phyloP scores from a whole-genome alignment of 2,329 filamentous ascomycete species.

The Dissoconium aciculare region DNA sequence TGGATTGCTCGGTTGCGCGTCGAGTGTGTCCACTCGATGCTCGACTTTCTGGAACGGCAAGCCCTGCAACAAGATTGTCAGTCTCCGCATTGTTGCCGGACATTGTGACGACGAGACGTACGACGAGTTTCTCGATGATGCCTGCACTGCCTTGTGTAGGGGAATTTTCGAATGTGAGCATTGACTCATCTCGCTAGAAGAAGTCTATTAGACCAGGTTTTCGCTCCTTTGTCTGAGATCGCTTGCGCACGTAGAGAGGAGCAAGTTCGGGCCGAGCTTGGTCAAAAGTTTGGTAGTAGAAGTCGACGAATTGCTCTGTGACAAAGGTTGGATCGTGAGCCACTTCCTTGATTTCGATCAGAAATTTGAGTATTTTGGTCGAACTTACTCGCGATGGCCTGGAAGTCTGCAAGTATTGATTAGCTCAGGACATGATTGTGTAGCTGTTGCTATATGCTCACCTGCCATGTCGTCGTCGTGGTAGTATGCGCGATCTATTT shows the following conservation, averaged over 20 bases:
- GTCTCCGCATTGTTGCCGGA: neutral
- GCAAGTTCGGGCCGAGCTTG: constrained; percentile 48
- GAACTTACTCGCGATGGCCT: constrained; percentile 20
- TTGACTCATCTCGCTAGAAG: constrained; percentile 61
- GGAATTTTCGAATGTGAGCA: constrained; percentile 79
- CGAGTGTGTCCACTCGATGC: constrained; percentile 62
- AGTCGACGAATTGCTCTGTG: constrained; percentile 74
- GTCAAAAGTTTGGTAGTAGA: constrained; percentile 88
- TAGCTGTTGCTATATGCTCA: too few relatives aligned
- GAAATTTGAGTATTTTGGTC: neutral
- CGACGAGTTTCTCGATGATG: constrained; percentile 70
- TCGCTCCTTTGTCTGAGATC: neutral
- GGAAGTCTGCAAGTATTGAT: constrained; percentile 17
- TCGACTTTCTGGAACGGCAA: constrained; percentile 70
- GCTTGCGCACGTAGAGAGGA: constrained; percentile 59
- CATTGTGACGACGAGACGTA: constrained; percentile 32
- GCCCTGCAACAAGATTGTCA: constrained; percentile 32
- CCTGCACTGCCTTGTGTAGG: constrained; percentile 46
- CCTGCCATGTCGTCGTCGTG: too few relatives aligned
- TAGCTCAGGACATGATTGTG: too few relatives aligned
- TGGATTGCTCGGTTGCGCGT: constrained; percentile 62
- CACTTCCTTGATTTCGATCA: neutral
- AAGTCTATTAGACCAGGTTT: constrained; percentile 7
- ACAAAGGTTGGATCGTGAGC: neutral
- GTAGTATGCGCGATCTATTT: too few relatives aligned